Evolutionary conservation across 305 asterid species (phyloP).

Genomic region (Ruellia speciosa): DNA sequence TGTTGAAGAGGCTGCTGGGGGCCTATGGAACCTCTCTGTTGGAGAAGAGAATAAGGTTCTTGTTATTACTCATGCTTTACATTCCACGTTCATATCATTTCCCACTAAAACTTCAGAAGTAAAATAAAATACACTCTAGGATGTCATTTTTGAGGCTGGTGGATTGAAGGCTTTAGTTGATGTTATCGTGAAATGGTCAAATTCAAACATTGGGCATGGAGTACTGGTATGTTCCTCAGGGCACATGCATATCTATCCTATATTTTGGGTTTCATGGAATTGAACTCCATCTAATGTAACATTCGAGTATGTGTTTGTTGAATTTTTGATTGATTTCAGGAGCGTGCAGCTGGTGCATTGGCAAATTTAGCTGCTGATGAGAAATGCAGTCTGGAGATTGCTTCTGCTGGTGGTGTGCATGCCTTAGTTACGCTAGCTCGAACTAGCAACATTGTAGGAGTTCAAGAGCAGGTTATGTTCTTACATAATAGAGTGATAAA

Average conservation of each 20-base stretch:
- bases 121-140: conserved; percentile 43
- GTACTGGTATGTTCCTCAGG: conserved; percentile 61
- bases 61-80: conserved; percentile 6
- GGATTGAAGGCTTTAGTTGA: conserved; percentile 84
- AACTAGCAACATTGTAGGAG: conserved; percentile 67
- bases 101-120: conserved; percentile 12
- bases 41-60: conserved; percentile 93
- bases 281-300: background rate
- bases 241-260: too few species aligned
- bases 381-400: conserved; percentile 75
- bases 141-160: conserved; percentile 79
- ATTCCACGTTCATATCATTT: conserved; percentile 15
- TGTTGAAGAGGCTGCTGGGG: conserved; percentile 97
- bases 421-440: conserved; percentile 73
- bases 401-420: conserved; percentile 64
- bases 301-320: conserved; percentile 16
- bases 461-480: conserved; percentile 75
- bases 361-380: conserved; percentile 96
- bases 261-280: too few species aligned
- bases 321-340: conserved; percentile 42
- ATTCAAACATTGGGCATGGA: conserved; percentile 55
- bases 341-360: conserved; percentile 90
- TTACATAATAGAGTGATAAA: conserved; percentile 17
- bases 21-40: conserved; percentile 89
- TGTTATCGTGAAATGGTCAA: conserved; percentile 76